These are phyloP conservation scores for Prunus kanzakura DNA, from an alignment of 306 rosid species.

Conservation along the genomic window DNA sequence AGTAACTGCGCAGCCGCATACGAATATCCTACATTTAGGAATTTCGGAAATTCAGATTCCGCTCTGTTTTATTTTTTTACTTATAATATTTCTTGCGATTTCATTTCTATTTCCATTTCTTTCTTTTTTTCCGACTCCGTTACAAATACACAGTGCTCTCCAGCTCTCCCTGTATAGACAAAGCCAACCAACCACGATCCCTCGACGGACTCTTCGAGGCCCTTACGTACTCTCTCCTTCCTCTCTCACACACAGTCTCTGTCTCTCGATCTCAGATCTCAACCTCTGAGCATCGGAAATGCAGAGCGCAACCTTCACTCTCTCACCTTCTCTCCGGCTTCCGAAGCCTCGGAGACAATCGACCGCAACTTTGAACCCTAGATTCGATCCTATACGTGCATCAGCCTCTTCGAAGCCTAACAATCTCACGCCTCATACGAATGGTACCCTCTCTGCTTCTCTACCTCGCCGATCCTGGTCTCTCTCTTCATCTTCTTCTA, in stretches of 20 bases:
- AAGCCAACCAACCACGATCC: slow-evolving; percentile 18
- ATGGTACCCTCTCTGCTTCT: slow-evolving; percentile 30
- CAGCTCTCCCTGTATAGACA: neutral
- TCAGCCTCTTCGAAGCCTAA: slow-evolving; percentile 26
- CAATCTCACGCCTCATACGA: slow-evolving; percentile 19
- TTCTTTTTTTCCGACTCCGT: neutral
- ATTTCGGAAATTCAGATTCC: slow-evolving; percentile 6
- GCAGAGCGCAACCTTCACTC: slow-evolving; percentile 61
- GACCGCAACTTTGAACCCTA: neutral
- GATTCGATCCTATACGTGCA: slow-evolving; percentile 29
- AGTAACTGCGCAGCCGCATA: neutral
- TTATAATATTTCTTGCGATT: neutral
- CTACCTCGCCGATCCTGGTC: slow-evolving; percentile 67
- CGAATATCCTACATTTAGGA: slow-evolving; percentile 20
- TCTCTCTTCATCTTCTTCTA: slow-evolving; percentile 29
- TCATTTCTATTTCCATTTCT: neutral
- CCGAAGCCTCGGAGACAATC: slow-evolving; percentile 24
- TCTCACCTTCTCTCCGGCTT: slow-evolving; percentile 27
- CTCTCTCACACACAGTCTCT: neutral
- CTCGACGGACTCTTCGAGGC: slow-evolving; percentile 45
- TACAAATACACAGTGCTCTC: neutral
- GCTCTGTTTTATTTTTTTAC: neutral
- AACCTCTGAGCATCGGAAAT: slow-evolving; percentile 23
- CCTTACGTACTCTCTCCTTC: neutral
- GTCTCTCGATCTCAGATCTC: slow-evolving; percentile 20